phyloP scores from a whole-genome alignment of 176 grass and related monocot genomes.

The Oryza punctata region DNA sequence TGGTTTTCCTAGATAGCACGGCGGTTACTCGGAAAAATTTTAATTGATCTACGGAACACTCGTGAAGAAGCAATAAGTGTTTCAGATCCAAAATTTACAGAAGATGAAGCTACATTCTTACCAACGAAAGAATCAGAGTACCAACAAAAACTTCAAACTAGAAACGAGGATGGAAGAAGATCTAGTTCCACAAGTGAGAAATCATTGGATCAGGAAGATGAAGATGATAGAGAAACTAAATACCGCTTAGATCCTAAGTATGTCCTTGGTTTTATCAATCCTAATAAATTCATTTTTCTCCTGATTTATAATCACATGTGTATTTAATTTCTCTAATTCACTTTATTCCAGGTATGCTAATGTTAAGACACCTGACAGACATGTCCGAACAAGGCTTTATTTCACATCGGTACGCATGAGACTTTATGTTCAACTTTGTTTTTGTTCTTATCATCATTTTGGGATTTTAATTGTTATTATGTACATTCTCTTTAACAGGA shows the following conservation, averaged over 20 bases:
- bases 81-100: slow-evolving; percentile 56
- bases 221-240: slow-evolving; percentile 98
- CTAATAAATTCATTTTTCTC: not conserved
- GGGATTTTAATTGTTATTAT: slow-evolving; percentile 17
- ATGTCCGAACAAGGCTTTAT: slow-evolving; percentile 99
- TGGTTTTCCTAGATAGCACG: slow-evolving; percentile 73
- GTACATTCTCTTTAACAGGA: slow-evolving; percentile 58
- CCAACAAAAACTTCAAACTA: slow-evolving; percentile 52
- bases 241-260: slow-evolving; percentile 98
- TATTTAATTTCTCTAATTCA: slow-evolving; percentile 38
- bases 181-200: slow-evolving; percentile 73
- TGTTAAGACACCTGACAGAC: slow-evolving; percentile 93
- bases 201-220: slow-evolving; percentile 82
- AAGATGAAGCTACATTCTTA: slow-evolving; percentile 54
- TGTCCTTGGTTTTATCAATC: slow-evolving; percentile 29
- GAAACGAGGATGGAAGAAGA: slow-evolving; percentile 77
- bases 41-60: slow-evolving; percentile 95
- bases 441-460: slow-evolving; percentile 37
- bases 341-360: slow-evolving; percentile 89
- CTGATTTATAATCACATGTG: slow-evolving; percentile 17
- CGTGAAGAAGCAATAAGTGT: slow-evolving; percentile 94
- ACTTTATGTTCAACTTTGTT: slow-evolving; percentile 14
- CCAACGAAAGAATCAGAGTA: slow-evolving; percentile 65
- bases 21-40: slow-evolving; percentile 90
- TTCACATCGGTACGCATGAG: slow-evolving; percentile 78